A percentile compares a stretch with the other conserved stretches of the same genome.
phyloP scores from a whole-genome alignment of 2,329 filamentous ascomycete genomes.

The Xylaria sp. region DNA sequence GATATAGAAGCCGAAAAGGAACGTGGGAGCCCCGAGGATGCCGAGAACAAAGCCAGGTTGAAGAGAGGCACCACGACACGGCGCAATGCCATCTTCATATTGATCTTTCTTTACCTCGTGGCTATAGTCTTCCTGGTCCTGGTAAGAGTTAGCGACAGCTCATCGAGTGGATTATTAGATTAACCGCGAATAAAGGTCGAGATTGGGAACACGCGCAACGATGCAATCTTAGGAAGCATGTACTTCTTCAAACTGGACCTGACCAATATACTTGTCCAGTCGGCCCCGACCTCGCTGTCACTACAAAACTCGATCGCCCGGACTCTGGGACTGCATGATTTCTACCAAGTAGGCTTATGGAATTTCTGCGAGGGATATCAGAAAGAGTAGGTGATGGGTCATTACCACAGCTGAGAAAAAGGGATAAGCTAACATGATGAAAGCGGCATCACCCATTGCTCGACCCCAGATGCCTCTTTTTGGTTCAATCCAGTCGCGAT shows the following conservation, averaged over 20 bases:
- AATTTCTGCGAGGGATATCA: constrained; percentile 89
- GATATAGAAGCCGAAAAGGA: constrained; percentile 38
- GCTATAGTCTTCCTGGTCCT: constrained; percentile 77
- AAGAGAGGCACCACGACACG: constrained; percentile 63
- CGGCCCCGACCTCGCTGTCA: constrained; percentile 71
- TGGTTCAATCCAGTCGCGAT: constrained; percentile 94
- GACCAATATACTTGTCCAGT: constrained; percentile 79
- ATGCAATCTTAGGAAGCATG: constrained; percentile 70
- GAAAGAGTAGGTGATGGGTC: constrained; percentile 58
- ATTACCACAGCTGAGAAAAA: background rate
- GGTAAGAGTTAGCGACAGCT: constrained; percentile 56
- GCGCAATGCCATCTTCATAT: constrained; percentile 69
- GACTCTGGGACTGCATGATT: constrained; percentile 88
- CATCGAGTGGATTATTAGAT: background rate
- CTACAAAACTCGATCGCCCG: constrained; percentile 90
- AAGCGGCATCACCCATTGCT: constrained; percentile 80
- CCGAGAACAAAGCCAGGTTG: constrained; percentile 47
- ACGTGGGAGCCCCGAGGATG: constrained; percentile 26
- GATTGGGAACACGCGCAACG: constrained; percentile 76
- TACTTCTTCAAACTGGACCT: constrained; percentile 90
- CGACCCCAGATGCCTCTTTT: constrained; percentile 74
- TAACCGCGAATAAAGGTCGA: constrained; percentile 57
- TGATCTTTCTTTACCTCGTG: constrained; percentile 76
- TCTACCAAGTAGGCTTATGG: constrained; percentile 94
- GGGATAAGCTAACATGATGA: constrained; percentile 57